Evolutionary conservation across 179 eudicot genomes (phyloP), one percentile per base, ranked within the genome.

Genomic region (Carnegiea gigantea): DNA sequence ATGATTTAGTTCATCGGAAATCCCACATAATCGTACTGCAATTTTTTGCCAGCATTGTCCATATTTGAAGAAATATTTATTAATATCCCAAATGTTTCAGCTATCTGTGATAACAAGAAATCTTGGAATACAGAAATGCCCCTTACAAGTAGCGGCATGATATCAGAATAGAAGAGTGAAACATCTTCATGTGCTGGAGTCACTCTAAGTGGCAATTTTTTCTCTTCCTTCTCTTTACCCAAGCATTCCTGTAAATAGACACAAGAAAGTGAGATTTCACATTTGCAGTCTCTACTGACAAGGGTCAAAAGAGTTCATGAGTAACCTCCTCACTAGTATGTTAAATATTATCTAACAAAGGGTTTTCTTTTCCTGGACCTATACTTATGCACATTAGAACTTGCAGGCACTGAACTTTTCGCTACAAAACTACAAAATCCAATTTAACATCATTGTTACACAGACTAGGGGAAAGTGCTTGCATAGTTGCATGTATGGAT

Each of bases 101-200:
- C 2, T n/a, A 53, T 57, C 33, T 70, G 14, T 70, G 38, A n/a
- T 30, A 40, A n/a, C n/a, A 70, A 1, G 12, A 68, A 30, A 26
- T 14, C 2, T 68, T 26, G 43, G 40, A 30, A 68, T 68, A 30
- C 9, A 48, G 10, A 79, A 59, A 57, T 54, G 6, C 53, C 6
- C 67, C 91, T 86, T 88, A 96, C 99, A 7, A 96, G 99, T 64
- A 96, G 89, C 2, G 97, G 98, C 99, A 96, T 92, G 81, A 94
- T 82, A 86, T 94, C 98, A 4, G 96, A 86, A 84, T 96, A 94
- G 85, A 96, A 92, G 30, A 96, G 88, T 33, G 99, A 83, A 43
- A 91, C 87, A 33, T 96, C 99, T 73, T 96, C 98, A 67, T 91
- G 84, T 57, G 87, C 90, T 44, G 84, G 84, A 84, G 78, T 68